Evolutionary conservation across 768 basidiomycete species (phyloP), one percentile per base, ranked within the genome.

Genomic region (Mycena rebaudengoi): DNA sequence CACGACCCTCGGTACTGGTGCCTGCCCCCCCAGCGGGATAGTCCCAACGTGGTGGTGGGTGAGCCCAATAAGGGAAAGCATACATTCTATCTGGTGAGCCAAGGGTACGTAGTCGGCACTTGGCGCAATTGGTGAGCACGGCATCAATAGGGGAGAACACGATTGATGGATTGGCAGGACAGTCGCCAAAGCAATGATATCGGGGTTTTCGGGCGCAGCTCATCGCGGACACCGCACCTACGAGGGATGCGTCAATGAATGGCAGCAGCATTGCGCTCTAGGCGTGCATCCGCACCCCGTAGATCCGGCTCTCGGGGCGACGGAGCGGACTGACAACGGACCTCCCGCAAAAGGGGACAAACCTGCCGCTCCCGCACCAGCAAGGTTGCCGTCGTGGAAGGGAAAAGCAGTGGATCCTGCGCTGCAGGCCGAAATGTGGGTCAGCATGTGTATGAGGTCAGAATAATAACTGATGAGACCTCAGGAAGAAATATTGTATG

Each of bases 1-100:
- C 54, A 56, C 30, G 30, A 56, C 21, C 41, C 29, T 2, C n/a
- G 21, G 26, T 56, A 44, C 43, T 56, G 54, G 54, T 56, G 54
- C 14, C 39, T 56, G 5, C 54, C 54, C 6, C 29, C 41, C 10
- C 18, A 18, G 12, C 40, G 32, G 6, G 43, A 56, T 16, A 3
- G 8, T 10, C 30, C 20, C 2, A 45, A 14, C 6, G n/a, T n/a
- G n/a, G n/a, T n/a, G n/a, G 54, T 14, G 3, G 20, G 26, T 40
- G 8, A 8, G 10, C 5, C n/a, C n/a, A n/a, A 12, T 25, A 2
- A 21, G 3, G 20, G 54, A 13, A 11, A 11, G 35, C 25, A n/a
- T 2, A 40, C 41, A 3, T 14, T 56, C 20, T 45, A 56, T 32
- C 14, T 55, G 23, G 52, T 54, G 39, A 41, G 23, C 5, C 53